Percentiles rank a stretch among this genome's conserved stretches.
phyloP scores from a whole-genome alignment of 2,329 filamentous ascomycete species.

The Magnaporthiopsis incrustans region DNA sequence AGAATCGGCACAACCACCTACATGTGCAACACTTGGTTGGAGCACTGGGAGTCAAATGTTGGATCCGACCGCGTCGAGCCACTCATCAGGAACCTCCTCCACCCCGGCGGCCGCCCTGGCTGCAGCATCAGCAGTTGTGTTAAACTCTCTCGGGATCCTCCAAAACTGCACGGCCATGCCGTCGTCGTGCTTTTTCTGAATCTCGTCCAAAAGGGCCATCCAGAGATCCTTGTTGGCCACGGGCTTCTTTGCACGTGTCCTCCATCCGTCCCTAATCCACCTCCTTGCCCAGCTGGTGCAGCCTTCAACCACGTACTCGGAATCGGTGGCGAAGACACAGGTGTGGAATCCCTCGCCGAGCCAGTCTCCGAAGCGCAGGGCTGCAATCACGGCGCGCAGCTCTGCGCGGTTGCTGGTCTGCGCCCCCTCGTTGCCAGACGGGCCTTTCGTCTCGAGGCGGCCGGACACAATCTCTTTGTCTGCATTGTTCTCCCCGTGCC shows the following conservation, averaged over 20 bases:
- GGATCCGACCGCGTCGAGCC: too few species aligned
- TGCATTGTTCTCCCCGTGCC: constrained; percentile 15
- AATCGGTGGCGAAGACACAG: constrained; percentile 47
- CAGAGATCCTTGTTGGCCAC: constrained; percentile 5
- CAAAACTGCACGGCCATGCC: constrained; percentile 36
- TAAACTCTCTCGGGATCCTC: constrained; percentile 35
- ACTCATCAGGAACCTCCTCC: background rate
- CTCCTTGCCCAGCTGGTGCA: constrained; percentile 31
- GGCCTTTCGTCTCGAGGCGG: constrained; percentile 28
- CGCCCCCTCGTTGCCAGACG: constrained; percentile 19
- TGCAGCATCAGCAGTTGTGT: constrained; percentile 30
- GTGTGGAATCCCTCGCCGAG: constrained; percentile 27
- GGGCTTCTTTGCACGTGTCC: constrained; percentile 24
- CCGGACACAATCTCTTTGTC: constrained; percentile 16
- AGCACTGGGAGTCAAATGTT: too few species aligned
- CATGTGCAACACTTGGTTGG: too few species aligned
- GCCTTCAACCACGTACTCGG: constrained; percentile 39
- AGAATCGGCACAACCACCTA: too few species aligned
- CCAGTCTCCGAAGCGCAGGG: constrained; percentile 37
- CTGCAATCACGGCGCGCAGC: constrained; percentile 45
- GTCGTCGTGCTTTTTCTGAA: background rate
- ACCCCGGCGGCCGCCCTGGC: constrained; percentile 17
- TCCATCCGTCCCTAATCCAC: constrained; percentile 40
- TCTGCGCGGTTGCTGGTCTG: constrained; percentile 45
- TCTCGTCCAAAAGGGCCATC: background rate